phyloP scores from a whole-genome alignment of 176 grass and related monocot species.

The Ampelocalamus luodianensis region DNA sequence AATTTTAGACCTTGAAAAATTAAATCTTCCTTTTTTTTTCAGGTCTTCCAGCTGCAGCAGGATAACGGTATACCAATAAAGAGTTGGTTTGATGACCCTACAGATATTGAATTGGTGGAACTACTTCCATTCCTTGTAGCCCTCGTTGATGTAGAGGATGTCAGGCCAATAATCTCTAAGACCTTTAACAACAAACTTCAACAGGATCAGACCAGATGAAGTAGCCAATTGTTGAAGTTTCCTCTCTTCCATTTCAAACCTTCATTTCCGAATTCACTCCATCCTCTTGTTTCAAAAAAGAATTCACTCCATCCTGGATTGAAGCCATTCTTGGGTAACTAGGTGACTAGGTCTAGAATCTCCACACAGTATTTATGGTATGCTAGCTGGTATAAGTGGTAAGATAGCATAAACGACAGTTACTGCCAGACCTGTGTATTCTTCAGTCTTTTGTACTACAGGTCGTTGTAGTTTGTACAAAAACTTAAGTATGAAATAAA shows the following conservation, averaged over 20 bases:
- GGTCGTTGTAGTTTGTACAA: background rate
- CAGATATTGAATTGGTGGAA: conserved; percentile 60
- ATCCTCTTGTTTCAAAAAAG: background rate
- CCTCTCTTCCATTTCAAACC: background rate
- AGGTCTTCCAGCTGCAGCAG: conserved; percentile 64
- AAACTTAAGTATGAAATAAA: background rate
- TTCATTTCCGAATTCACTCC: background rate
- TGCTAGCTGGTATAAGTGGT: background rate
- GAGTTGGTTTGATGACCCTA: conserved; percentile 69
- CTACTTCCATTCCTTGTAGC: conserved; percentile 64
- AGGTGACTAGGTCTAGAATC: background rate
- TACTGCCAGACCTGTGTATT: background rate
- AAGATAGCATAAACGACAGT: background rate
- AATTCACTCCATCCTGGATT: background rate
- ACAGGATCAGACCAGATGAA: conserved; percentile 1
- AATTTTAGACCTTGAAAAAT: background rate
- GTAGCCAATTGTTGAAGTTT: background rate
- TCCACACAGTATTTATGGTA: background rate
- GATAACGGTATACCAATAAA: conserved; percentile 75
- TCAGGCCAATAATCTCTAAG: conserved; percentile 60
- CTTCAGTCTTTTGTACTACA: background rate
- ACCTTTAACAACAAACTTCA: conserved; percentile 51
- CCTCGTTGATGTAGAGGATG: conserved; percentile 61
- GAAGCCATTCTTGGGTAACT: background rate
- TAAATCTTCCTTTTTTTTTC: background rate